Base-by-base conservation (phyloP, 345 rosid species). In the Linum usitatissimum region DNA sequence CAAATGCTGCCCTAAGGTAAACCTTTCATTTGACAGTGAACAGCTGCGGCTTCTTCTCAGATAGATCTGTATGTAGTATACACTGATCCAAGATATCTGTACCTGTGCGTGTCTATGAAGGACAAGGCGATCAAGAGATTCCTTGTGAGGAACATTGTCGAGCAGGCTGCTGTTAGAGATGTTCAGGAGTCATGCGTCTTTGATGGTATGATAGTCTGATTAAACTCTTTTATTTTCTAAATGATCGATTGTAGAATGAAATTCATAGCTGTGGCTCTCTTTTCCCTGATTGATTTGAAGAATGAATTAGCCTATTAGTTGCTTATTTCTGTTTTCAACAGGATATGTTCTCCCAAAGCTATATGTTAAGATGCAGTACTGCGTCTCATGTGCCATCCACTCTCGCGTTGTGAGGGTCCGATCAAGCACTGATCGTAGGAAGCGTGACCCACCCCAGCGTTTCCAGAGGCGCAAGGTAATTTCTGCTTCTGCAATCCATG, bases 331-430 rank as follows among this genome's bases (percentile, higher is more conserved):
- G 60, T 18, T 18, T 4, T 36, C 15, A 10, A 45, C 59, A 87
- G 97, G 69, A 0, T 90, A 90, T 70, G 78, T 83, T 49, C 82
- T 90, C 18, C 97, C 95, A 0, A 87, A 87, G 81, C 66, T 87
- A 55, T 87, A 93, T 59, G 82, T 90, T 0, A 90, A 93, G 90
- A 87, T 74, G 80, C 97, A 85, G 68, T 87, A 90, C 83, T 93
- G 99, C 20, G 94, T 93, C 48, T 90, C 97, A 0, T 93, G 97
- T 64, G 99, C 99, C 0, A 90, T 93, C 68, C 99, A 93, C 83
- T 93, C 99, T 12, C 97, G 87, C 38, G 99, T 90, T 0, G 97
- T 92, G 67, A 86, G 97, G 77, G 97, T 87, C 48, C 84, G 96
- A n/a, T 87, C 96, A 17, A 82, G 84, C 73, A 71, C 86, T 0